Evolutionary conservation across 2,329 filamentous ascomycete species (phyloP), one percentile per base, ranked within the genome.

Genomic region (Fusarium nisikadoi): DNA sequence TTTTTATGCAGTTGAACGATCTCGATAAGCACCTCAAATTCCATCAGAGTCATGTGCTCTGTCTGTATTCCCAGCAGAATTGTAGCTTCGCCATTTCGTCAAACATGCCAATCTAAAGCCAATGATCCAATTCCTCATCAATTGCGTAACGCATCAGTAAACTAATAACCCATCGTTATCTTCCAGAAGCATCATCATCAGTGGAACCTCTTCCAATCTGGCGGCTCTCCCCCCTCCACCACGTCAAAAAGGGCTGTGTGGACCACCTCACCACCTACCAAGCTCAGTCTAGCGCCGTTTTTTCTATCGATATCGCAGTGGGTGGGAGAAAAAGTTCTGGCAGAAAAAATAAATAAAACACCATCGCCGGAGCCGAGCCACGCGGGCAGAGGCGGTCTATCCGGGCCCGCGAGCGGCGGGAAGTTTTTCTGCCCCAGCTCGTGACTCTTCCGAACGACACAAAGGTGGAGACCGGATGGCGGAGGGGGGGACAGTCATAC

Each of bases 321-420:
- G 33, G 12, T 25, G 23, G 23, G 23, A 23, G 27, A 8, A 29
- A 29, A 41, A 41, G 35, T 25, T 46, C 42, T 42, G 27, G 46
- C 29, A 35, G 46, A 49, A 49, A 50, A 33, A 31, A 60, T 33
- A 45, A 38, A 53, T 33, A 53, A 35, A 53, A 52, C 42, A 59
- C 39, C 45, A 57, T 68, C 68, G 53, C 71, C 70, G 70, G 70
- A 68, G 68, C 74, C 75, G 75, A 75, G 62, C 54, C 52, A 49
- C 47, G 75, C 74, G 75, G 75, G 75, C 74, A 77, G 75, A 73
- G 74, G 59, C 75, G 75, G 75, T 71, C 72, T 77, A 75, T 60
- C 71, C 69, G 65, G 47, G 46, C n/a, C 35, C 36, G 65, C 33
- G 41, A 42, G 42, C 70, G 70, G 70, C 70, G 61, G 65, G 55